Percentiles rank a stretch among this genome's conserved stretches.
Conservation (phyloP, 176 grass and related monocot genomes). For the Aegilops speltoides region DNA sequence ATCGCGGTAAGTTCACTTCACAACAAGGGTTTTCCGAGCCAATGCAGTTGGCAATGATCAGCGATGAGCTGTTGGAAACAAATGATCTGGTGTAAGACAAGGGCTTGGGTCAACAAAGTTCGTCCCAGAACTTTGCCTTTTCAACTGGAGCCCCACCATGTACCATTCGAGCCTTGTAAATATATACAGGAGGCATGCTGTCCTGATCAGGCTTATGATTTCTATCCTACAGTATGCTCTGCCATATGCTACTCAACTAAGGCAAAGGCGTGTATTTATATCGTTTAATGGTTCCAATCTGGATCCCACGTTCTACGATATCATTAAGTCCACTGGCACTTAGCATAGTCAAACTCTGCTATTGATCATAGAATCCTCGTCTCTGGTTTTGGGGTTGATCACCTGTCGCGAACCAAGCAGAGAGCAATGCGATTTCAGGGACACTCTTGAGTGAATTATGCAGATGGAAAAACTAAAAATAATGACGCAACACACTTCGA, state of each 20-base stretch:
- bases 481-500: background rate
- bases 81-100: background rate
- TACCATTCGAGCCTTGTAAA: constrained; percentile 10
- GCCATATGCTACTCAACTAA: constrained; percentile 34
- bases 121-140: background rate
- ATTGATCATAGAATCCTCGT: constrained; percentile 68
- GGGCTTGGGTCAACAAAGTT: background rate
- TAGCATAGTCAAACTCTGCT: constrained; percentile 28
- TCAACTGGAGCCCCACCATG: background rate
- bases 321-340: background rate
- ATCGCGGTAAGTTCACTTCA: background rate
- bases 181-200: constrained; percentile 32
- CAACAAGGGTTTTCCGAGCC: background rate
- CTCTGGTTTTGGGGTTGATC: constrained; percentile 55
- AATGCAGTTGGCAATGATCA: background rate
- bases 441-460: background rate
- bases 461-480: background rate
- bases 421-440: background rate
- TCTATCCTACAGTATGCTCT: constrained; percentile 33
- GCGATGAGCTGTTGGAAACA: constrained; percentile 17
- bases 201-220: constrained; percentile 20
- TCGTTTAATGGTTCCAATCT: background rate
- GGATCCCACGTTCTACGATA: background rate
- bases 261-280: constrained; percentile 2
- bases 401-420: constrained; percentile 32